These are phyloP conservation scores for Claviceps paspali DNA, from an alignment of 2,329 filamentous ascomycete genomes.

Conservation along the genomic window DNA sequence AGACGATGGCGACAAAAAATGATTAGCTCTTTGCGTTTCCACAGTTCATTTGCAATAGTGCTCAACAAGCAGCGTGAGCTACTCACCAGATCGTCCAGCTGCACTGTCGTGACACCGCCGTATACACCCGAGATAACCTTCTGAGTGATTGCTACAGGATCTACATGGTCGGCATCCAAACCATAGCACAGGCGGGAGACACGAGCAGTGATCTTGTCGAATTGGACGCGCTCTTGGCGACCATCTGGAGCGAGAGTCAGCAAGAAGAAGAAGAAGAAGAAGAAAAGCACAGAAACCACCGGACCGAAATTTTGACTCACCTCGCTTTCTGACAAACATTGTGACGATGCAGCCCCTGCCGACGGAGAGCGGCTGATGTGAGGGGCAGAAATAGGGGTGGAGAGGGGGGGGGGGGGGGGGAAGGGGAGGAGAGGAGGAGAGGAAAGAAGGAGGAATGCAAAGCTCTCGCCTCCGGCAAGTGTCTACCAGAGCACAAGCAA, in stretches of 20 bases:
- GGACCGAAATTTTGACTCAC: conserved; percentile 24
- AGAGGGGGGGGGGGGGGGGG: background rate
- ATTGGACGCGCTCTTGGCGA: conserved; percentile 98
- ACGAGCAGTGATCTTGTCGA: conserved; percentile 99
- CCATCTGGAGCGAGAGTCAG: conserved; percentile 52
- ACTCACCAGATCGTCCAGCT: conserved; percentile 90
- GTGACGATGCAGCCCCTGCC: conserved; percentile 14
- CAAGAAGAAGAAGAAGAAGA: no score
- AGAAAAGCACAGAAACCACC: background rate
- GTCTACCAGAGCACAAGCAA: conserved; percentile 13
- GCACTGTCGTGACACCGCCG: conserved; percentile 89
- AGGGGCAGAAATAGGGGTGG: no score
- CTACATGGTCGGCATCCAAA: conserved; percentile 85
- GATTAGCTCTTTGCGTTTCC: background rate
- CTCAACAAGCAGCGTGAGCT: no score
- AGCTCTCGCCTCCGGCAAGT: conserved; percentile 12
- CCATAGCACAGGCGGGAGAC: conserved; percentile 97
- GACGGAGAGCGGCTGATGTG: conserved; percentile 10
- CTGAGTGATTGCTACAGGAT: conserved; percentile 94
- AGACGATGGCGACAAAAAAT: conserved; percentile 1
- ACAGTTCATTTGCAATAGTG: no score
- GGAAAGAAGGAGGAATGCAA: conserved; percentile 9
- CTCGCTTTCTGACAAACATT: conserved; percentile 51
- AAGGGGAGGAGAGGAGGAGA: conserved; percentile 5
- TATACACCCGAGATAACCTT: conserved; percentile 99